Base-by-base conservation (phyloP, 2,329 filamentous ascomycete genomes). In the Alternaria burnsii region DNA sequence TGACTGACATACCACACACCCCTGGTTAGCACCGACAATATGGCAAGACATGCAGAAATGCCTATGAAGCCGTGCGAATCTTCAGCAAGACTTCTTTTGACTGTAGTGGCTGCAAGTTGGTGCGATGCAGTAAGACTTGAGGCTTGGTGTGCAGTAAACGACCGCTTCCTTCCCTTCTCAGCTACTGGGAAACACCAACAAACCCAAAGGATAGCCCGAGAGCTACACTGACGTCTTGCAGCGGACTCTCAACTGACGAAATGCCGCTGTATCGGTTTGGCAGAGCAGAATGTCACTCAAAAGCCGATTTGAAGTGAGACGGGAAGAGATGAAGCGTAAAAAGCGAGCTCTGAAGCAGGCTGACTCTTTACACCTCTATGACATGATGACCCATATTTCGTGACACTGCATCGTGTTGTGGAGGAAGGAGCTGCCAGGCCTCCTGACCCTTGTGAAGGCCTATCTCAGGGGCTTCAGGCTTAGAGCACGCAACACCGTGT, bases 391-490 rank as follows among this genome's bases (percentile, higher is more conserved):
- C 7, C 52, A 16, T 55, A 32, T 22, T 38, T 14, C 42, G 12
- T 46, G 52, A 46, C 52, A n/a, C 52, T 47, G 4, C 10, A 26
- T 22, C 30, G 22, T 30, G 5, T 22, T 47, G 52, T 24, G 8
- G 5, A 14, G 41, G 52, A 55, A 55, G 30, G 52, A 55, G 52
- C 52, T 26, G 30, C 24, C 32, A 40, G 51, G 18, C 24, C 30
- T 46, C 1, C n/a, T 20, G 52, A 40, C 28, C 52, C 41, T 36
- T 24, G 47, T 16, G 52, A 55, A 22, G 22, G 42, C 22, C 30
- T 28, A 30, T 20, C 28, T 47, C 30, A 55, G 30, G 42, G 52
- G 42, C 16, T 26, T 26, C 4, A 20, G 30, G 14, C 41, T 24
- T 34, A n/a, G 4, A 18, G 28, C 28, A 24, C 28, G 10, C n/a